phyloP scores from a whole-genome alignment of 495 filamentous ascomycete species.

The Aspergillus mulundensis region DNA sequence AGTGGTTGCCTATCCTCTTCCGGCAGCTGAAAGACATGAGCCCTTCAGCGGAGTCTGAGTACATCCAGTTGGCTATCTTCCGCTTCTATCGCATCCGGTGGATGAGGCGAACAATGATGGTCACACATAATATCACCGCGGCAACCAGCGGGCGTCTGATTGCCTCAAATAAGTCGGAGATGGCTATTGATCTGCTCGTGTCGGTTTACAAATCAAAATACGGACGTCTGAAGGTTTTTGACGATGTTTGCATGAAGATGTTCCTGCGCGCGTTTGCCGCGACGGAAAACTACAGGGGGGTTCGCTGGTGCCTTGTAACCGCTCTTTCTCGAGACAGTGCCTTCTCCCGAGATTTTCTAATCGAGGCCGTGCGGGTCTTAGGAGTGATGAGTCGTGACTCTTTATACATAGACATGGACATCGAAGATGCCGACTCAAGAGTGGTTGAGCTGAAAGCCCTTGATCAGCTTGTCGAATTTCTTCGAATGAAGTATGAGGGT shows the following conservation, averaged over 20 bases:
- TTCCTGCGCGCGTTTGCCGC: constrained; percentile 35
- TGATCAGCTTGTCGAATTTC: not conserved
- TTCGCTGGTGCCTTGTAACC: constrained; percentile 44
- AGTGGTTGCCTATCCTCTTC: constrained; percentile 37
- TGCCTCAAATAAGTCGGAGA: constrained; percentile 14
- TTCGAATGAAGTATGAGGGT: not conserved
- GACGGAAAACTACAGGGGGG: constrained; percentile 28
- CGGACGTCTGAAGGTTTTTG: constrained; percentile 29
- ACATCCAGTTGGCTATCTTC: constrained; percentile 36
- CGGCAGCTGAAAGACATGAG: constrained; percentile 31
- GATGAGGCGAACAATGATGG: constrained; percentile 21
- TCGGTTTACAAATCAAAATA: constrained; percentile 39
- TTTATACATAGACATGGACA: not conserved
- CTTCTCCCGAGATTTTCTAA: constrained; percentile 28
- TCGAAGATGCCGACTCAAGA: not conserved
- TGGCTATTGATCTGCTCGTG: constrained; percentile 33
- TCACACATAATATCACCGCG: constrained; percentile 35
- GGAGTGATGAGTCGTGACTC: constrained; percentile 13
- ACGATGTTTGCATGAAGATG: constrained; percentile 41
- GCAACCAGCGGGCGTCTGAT: constrained; percentile 31
- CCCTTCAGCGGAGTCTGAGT: constrained; percentile 15
- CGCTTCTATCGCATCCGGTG: constrained; percentile 40
- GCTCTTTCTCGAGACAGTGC: constrained; percentile 30
- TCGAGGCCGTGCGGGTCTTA: constrained; percentile 30
- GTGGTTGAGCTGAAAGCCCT: not conserved